Evolutionary conservation across 208 protist species (phyloP).

Genomic region (Giardia muris): DNA sequence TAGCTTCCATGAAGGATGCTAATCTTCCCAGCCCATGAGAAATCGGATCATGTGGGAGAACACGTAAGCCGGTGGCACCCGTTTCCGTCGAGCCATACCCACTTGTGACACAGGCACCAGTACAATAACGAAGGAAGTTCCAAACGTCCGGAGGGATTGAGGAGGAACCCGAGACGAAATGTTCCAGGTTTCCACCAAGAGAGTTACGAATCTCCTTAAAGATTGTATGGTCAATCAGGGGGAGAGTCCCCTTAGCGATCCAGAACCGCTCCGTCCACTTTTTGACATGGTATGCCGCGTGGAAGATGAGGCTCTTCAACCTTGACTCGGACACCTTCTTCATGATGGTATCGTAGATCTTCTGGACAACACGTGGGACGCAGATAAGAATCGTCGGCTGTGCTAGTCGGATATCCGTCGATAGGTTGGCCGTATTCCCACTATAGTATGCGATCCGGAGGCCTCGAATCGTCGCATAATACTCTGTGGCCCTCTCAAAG

Average conservation of each 20-base stretch:
- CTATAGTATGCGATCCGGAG: neutral
- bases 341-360: conserved; percentile 18
- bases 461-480: neutral
- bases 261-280: neutral
- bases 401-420: conserved; percentile 19
- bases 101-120: conserved; percentile 16
- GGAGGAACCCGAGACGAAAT: neutral
- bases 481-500: conserved; percentile 1
- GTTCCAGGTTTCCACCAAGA: conserved; percentile 6
- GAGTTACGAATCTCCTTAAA: neutral
- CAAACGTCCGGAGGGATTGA: neutral
- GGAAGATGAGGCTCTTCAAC: neutral
- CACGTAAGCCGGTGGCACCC: neutral
- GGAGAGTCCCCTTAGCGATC: neutral
- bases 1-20: neutral
- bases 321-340: neutral
- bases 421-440: neutral
- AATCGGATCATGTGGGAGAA: neutral
- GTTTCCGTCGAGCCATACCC: conserved; percentile 8
- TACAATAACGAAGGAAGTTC: neutral
- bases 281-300: neutral
- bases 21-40: neutral
- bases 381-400: neutral
- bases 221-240: neutral
- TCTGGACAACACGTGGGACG: conserved; percentile 1